These are phyloP conservation scores for Oldenlandia corymbosa DNA, from an alignment of 257 asterid genomes.

Conservation along the genomic window DNA sequence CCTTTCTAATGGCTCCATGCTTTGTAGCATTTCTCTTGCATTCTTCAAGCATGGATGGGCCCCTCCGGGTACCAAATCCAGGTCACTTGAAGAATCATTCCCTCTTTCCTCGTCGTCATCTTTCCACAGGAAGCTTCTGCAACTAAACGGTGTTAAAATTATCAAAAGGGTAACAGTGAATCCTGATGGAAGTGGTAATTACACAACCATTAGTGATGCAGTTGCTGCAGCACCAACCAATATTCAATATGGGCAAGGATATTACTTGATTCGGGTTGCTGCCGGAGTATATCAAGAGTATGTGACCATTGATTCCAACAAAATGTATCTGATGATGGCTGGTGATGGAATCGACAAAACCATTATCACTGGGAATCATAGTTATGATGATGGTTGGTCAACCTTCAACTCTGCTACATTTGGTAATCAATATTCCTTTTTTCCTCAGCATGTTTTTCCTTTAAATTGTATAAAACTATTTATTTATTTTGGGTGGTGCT, in stretches of 20 bases:
- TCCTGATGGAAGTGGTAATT: slow-evolving; percentile 28
- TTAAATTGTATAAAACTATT: too few species aligned
- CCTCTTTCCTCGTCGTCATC: background rate
- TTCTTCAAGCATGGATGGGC: slow-evolving; percentile 28
- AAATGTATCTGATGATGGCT: slow-evolving; percentile 29
- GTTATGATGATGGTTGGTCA: slow-evolving; percentile 27
- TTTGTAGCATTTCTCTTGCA: slow-evolving; percentile 31
- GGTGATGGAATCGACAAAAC: slow-evolving; percentile 29
- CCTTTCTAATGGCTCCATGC: slow-evolving; percentile 19
- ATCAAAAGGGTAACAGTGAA: slow-evolving; percentile 23
- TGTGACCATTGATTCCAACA: slow-evolving; percentile 18
- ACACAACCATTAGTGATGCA: slow-evolving; percentile 21
- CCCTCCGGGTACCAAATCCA: too few species aligned
- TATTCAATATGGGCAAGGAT: slow-evolving; percentile 6
- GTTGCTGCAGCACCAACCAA: slow-evolving; percentile 26
- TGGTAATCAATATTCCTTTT: too few species aligned
- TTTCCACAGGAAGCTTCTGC: slow-evolving; percentile 18
- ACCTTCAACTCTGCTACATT: slow-evolving; percentile 30
- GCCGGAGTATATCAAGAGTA: slow-evolving; percentile 31
- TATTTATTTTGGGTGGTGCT: too few species aligned
- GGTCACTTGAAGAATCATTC: background rate
- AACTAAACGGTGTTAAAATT: slow-evolving; percentile 13
- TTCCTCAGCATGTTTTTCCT: too few species aligned
- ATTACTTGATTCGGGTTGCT: slow-evolving; percentile 23
- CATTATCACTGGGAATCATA: slow-evolving; percentile 26